These are phyloP conservation scores for Onygenales sp. DNA, from an alignment of 2,329 filamentous ascomycete genomes.

Conservation along the genomic window DNA sequence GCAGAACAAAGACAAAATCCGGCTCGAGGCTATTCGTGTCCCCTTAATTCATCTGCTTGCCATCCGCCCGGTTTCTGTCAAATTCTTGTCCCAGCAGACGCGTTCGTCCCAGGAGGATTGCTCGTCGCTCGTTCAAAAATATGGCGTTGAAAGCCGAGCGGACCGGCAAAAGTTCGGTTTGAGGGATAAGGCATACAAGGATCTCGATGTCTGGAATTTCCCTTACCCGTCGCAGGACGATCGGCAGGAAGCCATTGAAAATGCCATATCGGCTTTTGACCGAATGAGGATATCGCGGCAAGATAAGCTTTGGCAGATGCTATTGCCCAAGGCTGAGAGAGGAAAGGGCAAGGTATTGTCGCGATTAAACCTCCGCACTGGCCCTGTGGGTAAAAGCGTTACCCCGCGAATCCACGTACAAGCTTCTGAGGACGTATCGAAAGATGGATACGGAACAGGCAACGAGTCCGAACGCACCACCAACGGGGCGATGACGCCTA, in stretches of 20 bases:
- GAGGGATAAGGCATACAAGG: slow-evolving; percentile 50
- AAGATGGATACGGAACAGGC: slow-evolving; percentile 25
- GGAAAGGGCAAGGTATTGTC: slow-evolving; percentile 54
- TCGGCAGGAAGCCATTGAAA: slow-evolving; percentile 50
- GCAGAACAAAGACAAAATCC: slow-evolving; percentile 26
- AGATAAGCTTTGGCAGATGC: slow-evolving; percentile 53
- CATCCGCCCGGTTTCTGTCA: slow-evolving; percentile 38
- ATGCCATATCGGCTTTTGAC: slow-evolving; percentile 55
- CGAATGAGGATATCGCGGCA: slow-evolving; percentile 49
- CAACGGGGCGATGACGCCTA: slow-evolving; percentile 19
- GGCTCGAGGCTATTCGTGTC: slow-evolving; percentile 35
- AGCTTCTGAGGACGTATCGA: slow-evolving; percentile 25
- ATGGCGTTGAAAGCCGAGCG: slow-evolving; percentile 41
- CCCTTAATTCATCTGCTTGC: slow-evolving; percentile 47
- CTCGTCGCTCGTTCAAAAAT: slow-evolving; percentile 40
- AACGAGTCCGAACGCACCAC: slow-evolving; percentile 27
- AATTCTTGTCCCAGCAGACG: slow-evolving; percentile 39
- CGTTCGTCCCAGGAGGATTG: slow-evolving; percentile 41
- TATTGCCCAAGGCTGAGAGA: slow-evolving; percentile 51
- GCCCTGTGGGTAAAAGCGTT: slow-evolving; percentile 28
- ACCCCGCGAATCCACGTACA: slow-evolving; percentile 31
- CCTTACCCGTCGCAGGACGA: slow-evolving; percentile 47
- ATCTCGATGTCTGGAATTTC: slow-evolving; percentile 54
- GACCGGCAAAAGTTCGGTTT: slow-evolving; percentile 44
- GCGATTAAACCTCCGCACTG: slow-evolving; percentile 43